Percentiles rank a stretch among this genome's conserved stretches.
phyloP scores from a whole-genome alignment of 148 eudicot species.

The Euryodendron excelsum region DNA sequence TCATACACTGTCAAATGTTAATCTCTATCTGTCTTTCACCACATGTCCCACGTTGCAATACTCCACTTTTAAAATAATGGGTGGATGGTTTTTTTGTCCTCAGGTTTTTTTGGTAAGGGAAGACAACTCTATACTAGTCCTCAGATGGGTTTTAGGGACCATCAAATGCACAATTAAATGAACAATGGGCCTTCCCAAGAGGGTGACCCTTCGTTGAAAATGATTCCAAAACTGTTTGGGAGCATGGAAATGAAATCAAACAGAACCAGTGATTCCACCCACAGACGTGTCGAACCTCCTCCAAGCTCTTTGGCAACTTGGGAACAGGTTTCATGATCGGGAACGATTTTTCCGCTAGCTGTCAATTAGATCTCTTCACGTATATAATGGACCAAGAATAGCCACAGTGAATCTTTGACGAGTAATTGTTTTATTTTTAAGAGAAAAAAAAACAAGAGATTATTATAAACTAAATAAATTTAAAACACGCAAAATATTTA shows the following conservation, averaged over 20 bases:
- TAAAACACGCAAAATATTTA: not conserved
- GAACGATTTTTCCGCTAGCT: not conserved
- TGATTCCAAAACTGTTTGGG: not conserved
- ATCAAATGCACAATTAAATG: not conserved
- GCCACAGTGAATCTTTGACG: not conserved
- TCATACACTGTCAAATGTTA: not conserved
- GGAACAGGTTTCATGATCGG: not conserved
- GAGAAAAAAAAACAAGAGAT: too few relatives aligned
- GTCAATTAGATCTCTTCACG: not conserved
- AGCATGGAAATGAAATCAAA: not conserved
- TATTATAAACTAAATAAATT: too few relatives aligned
- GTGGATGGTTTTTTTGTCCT: not conserved
- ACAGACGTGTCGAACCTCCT: not conserved
- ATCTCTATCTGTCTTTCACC: not conserved
- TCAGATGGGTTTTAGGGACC: not conserved
- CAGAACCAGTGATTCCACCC: not conserved
- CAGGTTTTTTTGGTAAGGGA: not conserved
- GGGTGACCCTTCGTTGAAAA: not conserved
- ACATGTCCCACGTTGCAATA: not conserved
- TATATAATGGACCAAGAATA: not conserved
- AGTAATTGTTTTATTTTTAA: too few relatives aligned
- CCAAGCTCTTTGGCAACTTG: not conserved
- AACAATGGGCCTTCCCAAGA: not conserved
- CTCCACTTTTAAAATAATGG: not conserved
- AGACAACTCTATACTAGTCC: not conserved